Conservation (phyloP, 1,139 yeast genomes). For the Magnusiomyces tetraspermus region DNA sequence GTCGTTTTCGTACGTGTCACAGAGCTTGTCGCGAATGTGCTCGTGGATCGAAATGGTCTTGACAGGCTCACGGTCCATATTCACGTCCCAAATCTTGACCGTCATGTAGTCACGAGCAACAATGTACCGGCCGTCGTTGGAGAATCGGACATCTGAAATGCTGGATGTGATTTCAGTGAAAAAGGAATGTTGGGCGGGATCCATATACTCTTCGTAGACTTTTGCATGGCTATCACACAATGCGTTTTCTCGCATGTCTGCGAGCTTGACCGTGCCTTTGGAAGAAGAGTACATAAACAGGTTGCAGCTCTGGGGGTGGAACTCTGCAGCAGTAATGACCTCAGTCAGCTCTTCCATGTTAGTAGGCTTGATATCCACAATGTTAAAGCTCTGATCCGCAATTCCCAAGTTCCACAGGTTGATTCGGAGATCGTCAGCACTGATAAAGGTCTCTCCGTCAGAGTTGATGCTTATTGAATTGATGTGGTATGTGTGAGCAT, state of each 20-base stretch:
- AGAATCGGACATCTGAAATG: conserved; percentile 87
- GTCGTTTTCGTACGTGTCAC: conserved; percentile 97
- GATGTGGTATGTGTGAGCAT: conserved; percentile 97
- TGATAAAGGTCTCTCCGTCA: conserved; percentile 90
- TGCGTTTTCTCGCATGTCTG: conserved; percentile 95
- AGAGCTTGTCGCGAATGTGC: conserved; percentile 81
- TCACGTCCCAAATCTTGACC: conserved; percentile 95
- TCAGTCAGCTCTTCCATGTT: conserved; percentile 99
- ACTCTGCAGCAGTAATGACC: conserved; percentile 95
- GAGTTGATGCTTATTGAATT: conserved; percentile 90
- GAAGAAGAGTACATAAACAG: conserved; percentile 94
- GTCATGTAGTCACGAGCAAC: conserved; percentile 96
- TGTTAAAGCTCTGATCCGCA: conserved; percentile 88
- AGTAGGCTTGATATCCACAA: conserved; percentile 95
- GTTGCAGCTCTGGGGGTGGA: conserved; percentile 90
- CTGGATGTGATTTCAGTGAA: conserved; percentile 96
- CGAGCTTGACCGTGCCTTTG: conserved; percentile 89
- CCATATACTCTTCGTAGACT: conserved; percentile 82
- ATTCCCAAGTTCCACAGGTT: conserved; percentile 93
- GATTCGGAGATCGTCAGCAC: conserved; percentile 90
- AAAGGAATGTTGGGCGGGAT: conserved; percentile 87
- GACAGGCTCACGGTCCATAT: conserved; percentile 91
- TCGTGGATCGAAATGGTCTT: conserved; percentile 95
- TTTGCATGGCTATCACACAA: conserved; percentile 87
- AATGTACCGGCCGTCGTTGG: conserved; percentile 86